Base-by-base conservation (phyloP, 345 rosid species). In the Ceriops zippeliana region DNA sequence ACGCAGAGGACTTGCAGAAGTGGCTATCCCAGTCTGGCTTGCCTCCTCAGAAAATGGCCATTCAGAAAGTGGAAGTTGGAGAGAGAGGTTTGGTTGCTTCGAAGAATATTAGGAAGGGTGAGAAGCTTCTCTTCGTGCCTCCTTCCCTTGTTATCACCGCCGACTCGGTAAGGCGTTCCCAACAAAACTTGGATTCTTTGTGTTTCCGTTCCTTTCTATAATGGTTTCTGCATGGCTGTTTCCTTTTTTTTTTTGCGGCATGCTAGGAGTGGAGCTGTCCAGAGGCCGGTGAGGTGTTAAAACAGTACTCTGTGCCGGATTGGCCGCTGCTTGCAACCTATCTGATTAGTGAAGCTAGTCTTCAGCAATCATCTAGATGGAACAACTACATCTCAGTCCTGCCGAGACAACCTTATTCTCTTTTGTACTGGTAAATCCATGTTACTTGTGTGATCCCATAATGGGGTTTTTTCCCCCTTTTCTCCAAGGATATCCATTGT, bases 81-180 rank as follows among this genome's bases (percentile, higher is more conserved):
- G 98, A 93, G 79, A 80, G 98, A 70, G 97, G 98, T 47, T 81
- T 90, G 58, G 97, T 93, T 57, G 98, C 97, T 54, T 78, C 87
- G 69, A 89, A 89, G 81, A 93, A 86, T 61, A 78, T 89, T 15
- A 82, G 96, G 67, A 93, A 89, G 82, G 89, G 90, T 24, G 97
- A 93, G 83, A 93, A 90, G 76, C 77, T 93, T 52, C 95, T 93
- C 73, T 93, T 93, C 58, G 97, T 93, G 63, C 98, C 98, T 75
- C 98, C 96, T 37, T 66, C 91, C 62, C 97, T 91, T 42, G 79
- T 93, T 71, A 91, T 93, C 78, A 83, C 88, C 19, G 80, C 90
- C 9, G 95, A 89, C 64, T 93, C 98, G 73, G 98, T 93, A 79
- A 68, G 87, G 27, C 53, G 58, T 17, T 28, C 16, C 38, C 7